phyloP scores from a whole-genome alignment of 1,284 basidiomycete species.

The Boletus sp. region DNA sequence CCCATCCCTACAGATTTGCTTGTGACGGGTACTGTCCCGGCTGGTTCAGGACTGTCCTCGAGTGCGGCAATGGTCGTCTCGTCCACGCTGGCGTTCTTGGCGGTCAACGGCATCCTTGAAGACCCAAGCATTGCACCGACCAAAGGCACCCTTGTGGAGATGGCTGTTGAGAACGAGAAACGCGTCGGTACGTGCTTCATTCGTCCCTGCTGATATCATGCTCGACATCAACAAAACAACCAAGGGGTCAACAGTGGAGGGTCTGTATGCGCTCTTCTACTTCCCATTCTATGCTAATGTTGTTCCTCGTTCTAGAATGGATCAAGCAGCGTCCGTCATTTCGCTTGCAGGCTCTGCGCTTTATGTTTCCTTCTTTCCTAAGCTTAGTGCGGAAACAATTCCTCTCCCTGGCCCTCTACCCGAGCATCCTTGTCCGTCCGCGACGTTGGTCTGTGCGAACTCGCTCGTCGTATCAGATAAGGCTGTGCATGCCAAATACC shows the following conservation, averaged over 20 bases:
- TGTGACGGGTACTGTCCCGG: slow-evolving; percentile 75
- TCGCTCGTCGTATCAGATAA: slow-evolving; percentile 84
- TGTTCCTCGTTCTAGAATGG: slow-evolving; percentile 50
- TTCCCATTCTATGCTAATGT: not conserved
- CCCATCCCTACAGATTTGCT: slow-evolving; percentile 66
- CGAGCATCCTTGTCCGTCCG: slow-evolving; percentile 20
- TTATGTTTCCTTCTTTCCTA: slow-evolving; percentile 79
- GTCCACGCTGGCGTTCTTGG: slow-evolving; percentile 74
- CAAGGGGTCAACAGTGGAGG: slow-evolving; percentile 69
- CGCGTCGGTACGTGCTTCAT: slow-evolving; percentile 55
- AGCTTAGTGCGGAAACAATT: slow-evolving; percentile 61
- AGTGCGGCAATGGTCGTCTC: slow-evolving; percentile 85
- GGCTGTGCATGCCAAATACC: slow-evolving; percentile 66
- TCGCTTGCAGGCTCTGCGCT: slow-evolving; percentile 65
- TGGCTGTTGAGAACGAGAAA: slow-evolving; percentile 80
- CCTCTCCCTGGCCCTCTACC: slow-evolving; percentile 50
- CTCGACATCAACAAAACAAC: not conserved
- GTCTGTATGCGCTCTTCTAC: slow-evolving; percentile 37
- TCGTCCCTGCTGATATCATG: slow-evolving; percentile 6
- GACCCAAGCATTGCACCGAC: slow-evolving; percentile 31
- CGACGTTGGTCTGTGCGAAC: slow-evolving; percentile 79
- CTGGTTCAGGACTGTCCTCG: slow-evolving; percentile 79
- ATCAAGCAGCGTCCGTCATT: slow-evolving; percentile 82
- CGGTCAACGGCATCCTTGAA: slow-evolving; percentile 64
- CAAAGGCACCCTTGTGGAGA: slow-evolving; percentile 70